Evolutionary conservation across 2,329 filamentous ascomycete genomes (phyloP), one percentile per base, ranked within the genome.

Genomic region (Grosmannia serpens): DNA sequence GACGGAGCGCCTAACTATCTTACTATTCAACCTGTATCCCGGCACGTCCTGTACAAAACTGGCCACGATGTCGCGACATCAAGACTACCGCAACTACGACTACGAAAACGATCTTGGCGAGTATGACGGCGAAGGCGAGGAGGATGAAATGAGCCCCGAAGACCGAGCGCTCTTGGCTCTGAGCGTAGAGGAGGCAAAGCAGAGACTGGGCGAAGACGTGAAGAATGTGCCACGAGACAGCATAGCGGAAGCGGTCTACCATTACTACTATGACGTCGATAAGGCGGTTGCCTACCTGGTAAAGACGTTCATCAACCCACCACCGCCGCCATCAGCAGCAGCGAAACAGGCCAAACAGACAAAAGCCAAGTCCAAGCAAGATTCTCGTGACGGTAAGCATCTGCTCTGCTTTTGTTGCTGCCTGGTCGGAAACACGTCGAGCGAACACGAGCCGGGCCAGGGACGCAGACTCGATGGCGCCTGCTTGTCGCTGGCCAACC

Each of bases 251-350:
- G 82, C 91, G 0, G 73, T 99, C 20, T 97, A 91, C 90, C 84
- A 99, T 72, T 96, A 96, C 71, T 97, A 92, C 70, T 97, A 91
- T 69, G 91, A 99, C 66, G 78, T 96, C 33, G 87, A 85, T 59
- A 96, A 96, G 71, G 84, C 89, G 1, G 86, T 95, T 44, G 78
- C 81, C 59, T 96, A 95, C 68, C 73, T 99, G 59, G 81, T 84
- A 62, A 87, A 85, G 78, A 85, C 77, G 35, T 81, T 75, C 63
- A 74, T 82, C 64, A 71, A 74, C 9, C 74, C 74, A 51, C 67
- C 74, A 22, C 64, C 67, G 27, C 67, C 70, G n/a, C 78, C 44
- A 27, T 7, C 74, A 51, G 68, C 74, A 22, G 63, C 67, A 27
- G 68, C 70, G 20, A 78, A 78, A 65, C 65, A 72, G 11, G 60